Conservation (phyloP, 2,329 filamentous ascomycete genomes). For the Pseudogymnoascus sp. region DNA sequence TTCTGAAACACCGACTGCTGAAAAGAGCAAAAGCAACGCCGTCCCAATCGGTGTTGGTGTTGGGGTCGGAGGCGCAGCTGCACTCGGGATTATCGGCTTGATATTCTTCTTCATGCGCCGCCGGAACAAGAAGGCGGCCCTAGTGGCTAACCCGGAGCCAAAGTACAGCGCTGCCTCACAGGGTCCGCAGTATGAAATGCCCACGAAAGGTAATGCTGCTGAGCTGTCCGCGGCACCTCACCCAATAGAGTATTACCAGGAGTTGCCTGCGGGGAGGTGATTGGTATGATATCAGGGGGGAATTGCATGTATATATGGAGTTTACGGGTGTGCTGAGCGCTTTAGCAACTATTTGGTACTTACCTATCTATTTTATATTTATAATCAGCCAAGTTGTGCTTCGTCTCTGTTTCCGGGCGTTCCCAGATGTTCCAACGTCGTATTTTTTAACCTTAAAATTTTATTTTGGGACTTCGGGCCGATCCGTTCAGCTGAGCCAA, state of each 20-base stretch:
- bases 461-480: neutral
- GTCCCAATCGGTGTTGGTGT: neutral
- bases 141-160: neutral
- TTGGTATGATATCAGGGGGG: neutral
- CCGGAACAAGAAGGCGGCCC: neutral
- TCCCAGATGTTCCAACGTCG: neutral
- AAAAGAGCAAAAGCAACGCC: constrained; percentile 3
- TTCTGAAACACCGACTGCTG: neutral
- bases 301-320: constrained; percentile 5
- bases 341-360: constrained; percentile 1
- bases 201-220: neutral
- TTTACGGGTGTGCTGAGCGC: neutral
- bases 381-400: neutral
- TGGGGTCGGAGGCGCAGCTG: neutral
- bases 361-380: neutral
- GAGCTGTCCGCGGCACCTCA: neutral
- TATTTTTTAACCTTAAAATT: neutral
- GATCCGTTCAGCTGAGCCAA: neutral
- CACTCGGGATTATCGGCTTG: neutral
- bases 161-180: neutral
- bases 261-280: neutral
- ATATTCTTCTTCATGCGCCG: constrained; percentile 1
- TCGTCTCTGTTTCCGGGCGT: neutral
- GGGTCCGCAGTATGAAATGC: neutral
- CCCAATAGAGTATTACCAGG: constrained; percentile 2